These are phyloP conservation scores for Metschnikowia sp. DNA, from an alignment of 805 yeast species.

Conservation along the genomic window DNA sequence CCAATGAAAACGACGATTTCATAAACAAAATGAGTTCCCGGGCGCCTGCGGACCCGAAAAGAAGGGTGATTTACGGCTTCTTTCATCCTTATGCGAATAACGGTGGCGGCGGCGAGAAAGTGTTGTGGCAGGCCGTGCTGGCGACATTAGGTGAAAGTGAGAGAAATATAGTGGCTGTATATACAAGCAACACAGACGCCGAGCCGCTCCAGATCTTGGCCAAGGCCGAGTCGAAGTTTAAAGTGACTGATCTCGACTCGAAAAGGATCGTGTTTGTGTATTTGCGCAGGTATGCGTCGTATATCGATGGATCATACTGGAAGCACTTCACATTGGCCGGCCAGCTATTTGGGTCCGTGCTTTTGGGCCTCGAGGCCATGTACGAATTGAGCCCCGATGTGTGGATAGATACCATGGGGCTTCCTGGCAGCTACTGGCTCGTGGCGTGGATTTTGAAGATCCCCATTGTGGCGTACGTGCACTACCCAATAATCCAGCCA, in stretches of 20 bases:
- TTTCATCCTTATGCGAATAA: constrained; percentile 96
- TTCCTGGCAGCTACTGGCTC: constrained; percentile 80
- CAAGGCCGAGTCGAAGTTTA: constrained; percentile 56
- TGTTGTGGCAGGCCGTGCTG: constrained; percentile 88
- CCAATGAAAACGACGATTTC: constrained; percentile 21
- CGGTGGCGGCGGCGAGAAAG: constrained; percentile 98
- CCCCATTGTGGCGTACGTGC: constrained; percentile 88
- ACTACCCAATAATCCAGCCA: constrained; percentile 84
- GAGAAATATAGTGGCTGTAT: constrained; percentile 59
- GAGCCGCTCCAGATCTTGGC: constrained; percentile 47
- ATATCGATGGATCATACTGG: constrained; percentile 74
- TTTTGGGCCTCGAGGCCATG: constrained; percentile 70
- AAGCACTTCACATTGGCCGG: constrained; percentile 77
- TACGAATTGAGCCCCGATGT: constrained; percentile 72
- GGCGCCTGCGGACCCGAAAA: constrained; percentile 31
- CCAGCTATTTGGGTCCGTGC: constrained; percentile 78
- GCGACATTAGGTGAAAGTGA: constrained; percentile 53
- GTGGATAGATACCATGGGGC: constrained; percentile 94
- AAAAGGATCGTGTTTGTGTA: constrained; percentile 60
- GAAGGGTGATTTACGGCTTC: constrained; percentile 66
- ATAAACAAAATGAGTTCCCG: constrained; percentile 27
- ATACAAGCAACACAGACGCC: constrained; percentile 62
- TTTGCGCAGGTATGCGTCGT: constrained; percentile 47
- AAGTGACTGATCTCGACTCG: constrained; percentile 43
- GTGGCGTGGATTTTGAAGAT: constrained; percentile 54